These are phyloP conservation scores for Myriosclerotinia curreyana DNA, from an alignment of 2,329 filamentous ascomycete genomes.

Conservation along the genomic window DNA sequence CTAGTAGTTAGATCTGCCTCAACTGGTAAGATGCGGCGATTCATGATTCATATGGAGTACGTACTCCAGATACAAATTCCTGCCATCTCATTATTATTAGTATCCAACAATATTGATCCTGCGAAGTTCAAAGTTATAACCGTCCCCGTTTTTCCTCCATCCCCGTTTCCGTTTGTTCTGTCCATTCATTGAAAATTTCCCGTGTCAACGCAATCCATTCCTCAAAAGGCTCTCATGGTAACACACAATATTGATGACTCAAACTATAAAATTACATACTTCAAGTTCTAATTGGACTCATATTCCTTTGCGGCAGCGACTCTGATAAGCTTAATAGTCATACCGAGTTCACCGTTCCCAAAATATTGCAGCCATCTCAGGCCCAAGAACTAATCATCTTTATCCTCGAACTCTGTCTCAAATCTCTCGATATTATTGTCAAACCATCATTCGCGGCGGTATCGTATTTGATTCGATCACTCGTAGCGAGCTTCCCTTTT, in stretches of 20 bases:
- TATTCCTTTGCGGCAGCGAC: neutral
- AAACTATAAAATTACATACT: neutral
- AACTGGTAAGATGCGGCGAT: neutral
- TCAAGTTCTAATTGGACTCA: neutral
- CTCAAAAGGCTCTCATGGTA: neutral
- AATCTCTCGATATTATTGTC: too few species aligned
- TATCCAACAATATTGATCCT: too few species aligned
- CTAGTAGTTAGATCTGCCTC: neutral
- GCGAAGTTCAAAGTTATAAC: too few species aligned
- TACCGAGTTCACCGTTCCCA: neutral
- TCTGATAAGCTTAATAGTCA: neutral
- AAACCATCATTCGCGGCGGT: neutral
- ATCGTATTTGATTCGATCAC: neutral
- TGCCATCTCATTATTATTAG: too few species aligned
- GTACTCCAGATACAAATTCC: too few species aligned
- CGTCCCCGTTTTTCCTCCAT: neutral
- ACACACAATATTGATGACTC: neutral
- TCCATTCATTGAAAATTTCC: neutral
- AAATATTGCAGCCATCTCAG: neutral
- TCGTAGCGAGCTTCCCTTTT: conserved; percentile 11
- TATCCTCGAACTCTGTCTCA: too few species aligned
- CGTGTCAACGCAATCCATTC: conserved; percentile 4
- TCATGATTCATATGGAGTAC: neutral
- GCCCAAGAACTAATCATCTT: neutral
- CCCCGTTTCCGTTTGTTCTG: neutral